phyloP scores from a whole-genome alignment of 2,329 filamentous ascomycete genomes.

The Teratosphaeria nubilosa region DNA sequence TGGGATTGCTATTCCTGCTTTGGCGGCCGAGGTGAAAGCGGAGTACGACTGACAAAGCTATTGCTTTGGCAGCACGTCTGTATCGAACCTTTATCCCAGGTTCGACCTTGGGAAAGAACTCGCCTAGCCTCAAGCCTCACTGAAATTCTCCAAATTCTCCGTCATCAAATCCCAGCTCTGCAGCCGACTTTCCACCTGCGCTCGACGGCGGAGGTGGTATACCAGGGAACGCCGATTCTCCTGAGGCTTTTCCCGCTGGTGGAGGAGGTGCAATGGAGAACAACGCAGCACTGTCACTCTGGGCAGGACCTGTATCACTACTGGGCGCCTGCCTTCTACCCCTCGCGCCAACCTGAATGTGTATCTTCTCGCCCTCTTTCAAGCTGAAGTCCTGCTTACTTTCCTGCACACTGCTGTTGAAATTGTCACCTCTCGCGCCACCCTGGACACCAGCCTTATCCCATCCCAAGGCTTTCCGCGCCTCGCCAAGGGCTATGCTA shows the following conservation, averaged over 20 bases:
- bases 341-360: constrained; percentile 60
- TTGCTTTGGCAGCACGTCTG: too few species aligned
- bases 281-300: constrained; percentile 36
- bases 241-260: constrained; percentile 32
- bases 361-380: constrained; percentile 85
- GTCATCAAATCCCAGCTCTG: constrained; percentile 73
- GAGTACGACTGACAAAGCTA: too few species aligned
- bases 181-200: constrained; percentile 36
- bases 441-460: constrained; percentile 23
- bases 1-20: constrained; percentile 26
- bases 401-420: constrained; percentile 29
- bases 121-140: constrained; percentile 18
- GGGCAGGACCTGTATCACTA: constrained; percentile 28
- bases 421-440: constrained; percentile 21
- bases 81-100: too few species aligned
- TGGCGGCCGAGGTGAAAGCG: constrained; percentile 19
- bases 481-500: constrained; percentile 68
- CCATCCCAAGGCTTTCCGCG: constrained; percentile 57
- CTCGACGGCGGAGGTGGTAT: constrained; percentile 46
- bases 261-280: constrained; percentile 71
- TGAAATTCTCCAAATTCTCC: constrained; percentile 75
- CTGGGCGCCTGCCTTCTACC: constrained; percentile 28
- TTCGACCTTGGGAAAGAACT: background rate
- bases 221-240: background rate
- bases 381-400: constrained; percentile 66